Evolutionary conservation across 1,284 basidiomycete genomes (phyloP), one percentile per base, ranked within the genome.

Genomic region (Ustilago sp.): DNA sequence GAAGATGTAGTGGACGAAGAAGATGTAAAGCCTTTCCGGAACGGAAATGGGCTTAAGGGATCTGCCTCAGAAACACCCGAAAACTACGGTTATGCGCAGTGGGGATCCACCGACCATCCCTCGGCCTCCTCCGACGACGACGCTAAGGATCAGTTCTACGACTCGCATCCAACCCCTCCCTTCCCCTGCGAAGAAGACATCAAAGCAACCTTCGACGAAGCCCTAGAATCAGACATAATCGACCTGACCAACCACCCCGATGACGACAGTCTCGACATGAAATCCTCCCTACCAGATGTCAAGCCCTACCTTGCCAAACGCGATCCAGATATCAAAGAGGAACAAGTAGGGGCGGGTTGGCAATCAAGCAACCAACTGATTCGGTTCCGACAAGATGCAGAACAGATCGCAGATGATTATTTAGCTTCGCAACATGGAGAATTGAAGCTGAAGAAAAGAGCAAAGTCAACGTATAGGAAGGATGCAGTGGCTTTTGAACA

Each of bases 371-470:
- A 56, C 34, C 79, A 80, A 43, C 74, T 80, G 4, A 79, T 69
- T 8, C 64, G 63, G 3, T 79, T 80, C 55, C 51, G 76, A 4
- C 67, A 75, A 23, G 75, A 80, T 34, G 76, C 79, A 2, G 68
- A 68, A 23, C 57, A 63, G 52, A 79, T 80, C 50, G 79, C 77
- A 13, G 77, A 80, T 63, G 68, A 78, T 36, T 80, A 65, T 59
- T 60, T 74, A 15, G 58, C 76, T 1, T 45, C 56, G 0, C 60
- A 68, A 8, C 77, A 79, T 47, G 52, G 62, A 6, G 67, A 50
- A 1, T 41, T 79, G n/a, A 80, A 75, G 47, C 32, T 77, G 11
- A 59, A 62, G n/a, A 77, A 73, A 48, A 43, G 74, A 13, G 63
- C 62, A 23, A 68, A 63, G 17, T 50, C 63, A 19, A 67, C 63